Base-by-base conservation (phyloP, 2,329 filamentous ascomycete species). In the Scedosporium dehoogii region DNA sequence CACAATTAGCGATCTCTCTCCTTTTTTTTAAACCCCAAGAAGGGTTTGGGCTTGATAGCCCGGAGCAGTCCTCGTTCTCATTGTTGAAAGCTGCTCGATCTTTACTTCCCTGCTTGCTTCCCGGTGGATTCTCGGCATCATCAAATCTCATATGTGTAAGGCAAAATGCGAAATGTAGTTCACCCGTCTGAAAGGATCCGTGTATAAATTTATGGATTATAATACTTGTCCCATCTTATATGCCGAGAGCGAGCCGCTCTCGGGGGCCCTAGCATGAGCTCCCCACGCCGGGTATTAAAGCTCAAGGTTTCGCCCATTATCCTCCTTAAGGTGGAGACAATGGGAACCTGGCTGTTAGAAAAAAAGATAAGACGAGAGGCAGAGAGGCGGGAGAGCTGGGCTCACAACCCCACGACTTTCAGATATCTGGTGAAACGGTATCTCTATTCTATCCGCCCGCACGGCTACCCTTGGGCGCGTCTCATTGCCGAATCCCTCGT, bases 401-500 rank as follows among this genome's bases (percentile, higher is more conserved):
- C 14, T 18, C 44, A 27, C 23, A 21, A 57, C 14, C n/a, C 16
- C 29, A n/a, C 3, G 23, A 33, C 14, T 57, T 25, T n/a, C 14
- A 57, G 23, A 27, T 57, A 27, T 57, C 27, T 57, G 12, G 10
- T 56, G 18, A 16, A 6, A 57, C 6, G n/a, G 29, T 33, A 27
- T 12, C 18, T 60, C 59, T n/a, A 56, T 57, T 21, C 51, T 62
- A 23, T 61, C n/a, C 53, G 3, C 33, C 60, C 44, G 9, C n/a
- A 48, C 21, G 21, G 44, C 10, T 38, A 12, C 33, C 29, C 29
- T 25, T 16, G 23, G 29, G 2, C 3, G 4, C 16, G 27, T 27
- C 27, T 57, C 21, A 4, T 27, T 16, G n/a, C n/a, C 12, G 41
- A 6, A 53, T 38, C 29, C 41, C 58, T 46, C 53, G 14, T 41